Conservation (phyloP, 257 asterid genomes). For the Gentiana dahurica region DNA sequence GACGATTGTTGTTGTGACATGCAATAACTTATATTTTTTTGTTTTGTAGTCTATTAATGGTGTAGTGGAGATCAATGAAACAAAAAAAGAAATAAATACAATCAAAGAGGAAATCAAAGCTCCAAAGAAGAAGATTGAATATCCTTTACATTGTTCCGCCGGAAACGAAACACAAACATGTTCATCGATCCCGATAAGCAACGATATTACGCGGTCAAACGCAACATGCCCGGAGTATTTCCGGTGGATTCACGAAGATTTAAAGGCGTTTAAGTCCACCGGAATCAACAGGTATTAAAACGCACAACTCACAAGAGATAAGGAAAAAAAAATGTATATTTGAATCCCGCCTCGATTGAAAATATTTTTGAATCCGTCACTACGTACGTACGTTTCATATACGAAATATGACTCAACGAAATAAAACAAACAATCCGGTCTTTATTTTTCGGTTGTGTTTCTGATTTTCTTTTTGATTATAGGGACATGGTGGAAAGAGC, state of each 20-base stretch:
- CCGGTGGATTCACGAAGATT: conserved; percentile 66
- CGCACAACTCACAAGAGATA: too few relatives aligned
- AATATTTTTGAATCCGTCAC: too few relatives aligned
- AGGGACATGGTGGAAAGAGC: conserved; percentile 49
- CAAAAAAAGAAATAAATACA: not conserved
- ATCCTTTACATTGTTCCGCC: conserved; percentile 46
- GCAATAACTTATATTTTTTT: not conserved
- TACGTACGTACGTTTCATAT: too few relatives aligned
- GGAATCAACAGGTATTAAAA: conserved; percentile 32
- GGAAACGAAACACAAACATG: conserved; percentile 31
- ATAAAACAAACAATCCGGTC: too few relatives aligned
- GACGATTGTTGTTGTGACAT: too few relatives aligned
- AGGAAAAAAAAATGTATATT: too few relatives aligned
- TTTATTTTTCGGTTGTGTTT: too few relatives aligned
- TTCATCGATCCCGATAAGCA: conserved; percentile 48
- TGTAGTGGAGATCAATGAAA: not conserved
- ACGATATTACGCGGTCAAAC: conserved; percentile 1
- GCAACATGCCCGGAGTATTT: conserved; percentile 58
- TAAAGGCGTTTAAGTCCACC: conserved; percentile 54
- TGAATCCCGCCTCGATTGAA: too few relatives aligned
- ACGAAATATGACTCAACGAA: too few relatives aligned
- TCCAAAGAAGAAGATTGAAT: conserved; percentile 12
- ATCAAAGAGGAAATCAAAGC: not conserved
- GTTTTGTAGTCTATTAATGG: not conserved
- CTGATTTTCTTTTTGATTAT: too few relatives aligned